Percentiles rank a stretch among this genome's conserved stretches.
Conservation (phyloP, 2,329 filamentous ascomycete species). For the Lecanoromycetidae sp. region DNA sequence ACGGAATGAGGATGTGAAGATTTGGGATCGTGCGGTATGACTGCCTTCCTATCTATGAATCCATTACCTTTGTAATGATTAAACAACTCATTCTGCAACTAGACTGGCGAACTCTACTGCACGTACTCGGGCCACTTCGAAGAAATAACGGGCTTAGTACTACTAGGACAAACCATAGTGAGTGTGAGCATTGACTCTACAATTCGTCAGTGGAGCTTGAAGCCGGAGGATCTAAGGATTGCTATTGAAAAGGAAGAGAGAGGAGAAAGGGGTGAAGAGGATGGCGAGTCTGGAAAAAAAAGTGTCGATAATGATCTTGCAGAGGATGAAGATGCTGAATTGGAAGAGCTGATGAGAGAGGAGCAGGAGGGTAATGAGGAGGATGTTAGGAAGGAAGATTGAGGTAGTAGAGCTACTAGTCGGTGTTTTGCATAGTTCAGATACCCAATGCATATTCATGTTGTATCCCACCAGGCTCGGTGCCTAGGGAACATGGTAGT, state of each 20-base stretch:
- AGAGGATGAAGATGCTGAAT: slow-evolving; percentile 80
- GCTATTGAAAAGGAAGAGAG: slow-evolving; percentile 29
- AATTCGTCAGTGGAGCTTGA: slow-evolving; percentile 69
- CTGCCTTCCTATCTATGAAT: too few species aligned
- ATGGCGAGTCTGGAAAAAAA: slow-evolving; percentile 33
- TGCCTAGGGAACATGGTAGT: too few species aligned
- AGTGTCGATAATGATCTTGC: slow-evolving; percentile 48
- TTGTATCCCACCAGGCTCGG: too few species aligned
- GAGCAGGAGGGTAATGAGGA: too few species aligned
- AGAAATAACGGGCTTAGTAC: slow-evolving; percentile 70
- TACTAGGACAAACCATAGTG: slow-evolving; percentile 49
- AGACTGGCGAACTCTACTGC: slow-evolving; percentile 59
- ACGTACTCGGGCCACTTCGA: slow-evolving; percentile 77
- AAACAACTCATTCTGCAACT: too few species aligned
- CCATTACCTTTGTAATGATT: too few species aligned
- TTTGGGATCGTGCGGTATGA: too few species aligned
- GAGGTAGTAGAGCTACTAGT: too few species aligned
- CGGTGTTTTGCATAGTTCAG: too few species aligned
- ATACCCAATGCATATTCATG: too few species aligned
- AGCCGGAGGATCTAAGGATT: slow-evolving; percentile 37
- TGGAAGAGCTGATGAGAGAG: slow-evolving; percentile 83
- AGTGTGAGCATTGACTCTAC: slow-evolving; percentile 88
- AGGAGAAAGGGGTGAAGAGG: slow-evolving; percentile 35
- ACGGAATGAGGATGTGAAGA: slow-evolving; percentile 77
- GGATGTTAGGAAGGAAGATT: too few species aligned